Percentiles rank a stretch among this genome's conserved stretches.
Conservation (phyloP, 139 green algal genomes). For the Micromonas pusilla region DNA sequence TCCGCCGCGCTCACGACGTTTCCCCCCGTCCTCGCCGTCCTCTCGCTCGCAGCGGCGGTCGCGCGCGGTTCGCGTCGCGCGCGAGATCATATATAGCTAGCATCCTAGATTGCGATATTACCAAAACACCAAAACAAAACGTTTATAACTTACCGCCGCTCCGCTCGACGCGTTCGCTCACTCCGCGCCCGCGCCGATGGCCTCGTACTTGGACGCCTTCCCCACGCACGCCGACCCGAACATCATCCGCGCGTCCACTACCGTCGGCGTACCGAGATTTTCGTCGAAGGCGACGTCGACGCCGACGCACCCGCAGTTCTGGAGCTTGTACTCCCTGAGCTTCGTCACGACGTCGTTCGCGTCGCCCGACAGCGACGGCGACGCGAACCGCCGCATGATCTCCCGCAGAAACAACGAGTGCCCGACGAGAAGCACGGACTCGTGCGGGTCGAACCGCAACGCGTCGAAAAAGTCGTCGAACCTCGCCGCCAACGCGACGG, state of each 20-base stretch:
- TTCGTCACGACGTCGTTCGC: background rate
- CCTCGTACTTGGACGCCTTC: too few relatives aligned
- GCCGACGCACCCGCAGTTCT: constrained; percentile 8
- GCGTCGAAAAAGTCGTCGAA: constrained; percentile 4
- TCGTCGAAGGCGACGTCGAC: constrained; percentile 12
- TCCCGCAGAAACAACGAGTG: constrained; percentile 1
- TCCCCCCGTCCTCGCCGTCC: too few relatives aligned
- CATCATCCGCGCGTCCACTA: background rate
- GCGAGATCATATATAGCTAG: too few relatives aligned
- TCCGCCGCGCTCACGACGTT: too few relatives aligned
- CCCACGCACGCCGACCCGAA: background rate
- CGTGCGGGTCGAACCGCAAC: constrained; percentile 4
- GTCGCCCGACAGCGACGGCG: background rate
- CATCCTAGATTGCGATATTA: too few relatives aligned
- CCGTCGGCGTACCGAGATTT: background rate
- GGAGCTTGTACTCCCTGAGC: background rate
- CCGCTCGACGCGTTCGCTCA: too few relatives aligned
- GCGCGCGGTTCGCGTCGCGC: too few relatives aligned
- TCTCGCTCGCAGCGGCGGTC: too few relatives aligned
- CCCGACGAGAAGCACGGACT: background rate
- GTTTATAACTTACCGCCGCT: too few relatives aligned
- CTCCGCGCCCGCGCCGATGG: too few relatives aligned
- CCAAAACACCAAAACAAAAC: too few relatives aligned
- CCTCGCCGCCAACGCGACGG: background rate
- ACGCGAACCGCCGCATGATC: background rate